Evolutionary conservation across 306 rosid genomes (phyloP), one percentile per base, ranked within the genome.

Genomic region (Begonia loranthoides): DNA sequence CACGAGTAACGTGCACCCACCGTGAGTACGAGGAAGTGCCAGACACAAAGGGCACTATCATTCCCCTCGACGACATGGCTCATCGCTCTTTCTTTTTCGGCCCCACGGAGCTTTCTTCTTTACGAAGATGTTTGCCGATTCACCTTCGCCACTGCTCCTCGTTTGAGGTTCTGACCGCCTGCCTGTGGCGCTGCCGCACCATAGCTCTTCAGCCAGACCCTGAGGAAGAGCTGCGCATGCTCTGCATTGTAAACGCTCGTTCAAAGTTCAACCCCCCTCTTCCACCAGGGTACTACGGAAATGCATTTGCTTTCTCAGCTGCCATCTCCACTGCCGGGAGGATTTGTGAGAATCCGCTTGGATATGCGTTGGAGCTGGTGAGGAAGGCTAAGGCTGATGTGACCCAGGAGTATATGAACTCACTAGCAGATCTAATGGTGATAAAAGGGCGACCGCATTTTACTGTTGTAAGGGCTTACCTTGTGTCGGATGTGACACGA

Each of bases 341-440:
- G 36, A 13, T 74, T 0, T 40, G 49, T 8, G 17, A 24, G 0
- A 58, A 22, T n/a, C 59, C 73, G 0, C 13, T 74, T 2, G 51
- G 54, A 7, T 69, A 69, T 0, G 72, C 69, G 0, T 2, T 69
- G 19, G 66, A 65, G 24, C 13, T 74, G 69, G 59, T 74, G 47
- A 53, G 15, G 57, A 54, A 38, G 19, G 65, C 58, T 0, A 82
- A 76, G 49, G 41, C 4, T 0, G 17, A 63, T 3, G 44, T 63
- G 24, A 50, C 49, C 0, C 65, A 66, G 1, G 87, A 82, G 13
- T 81, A 81, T 16, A 13, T 78, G 12, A 74, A 45, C 5, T 84
- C 89, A 0, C 10, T 59, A 10, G 67, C 75, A 0, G 78, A 80
- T 59, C 15, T 68, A 0, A 13, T 73, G 66, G 83, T 60, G 12